Percentiles rank a stretch among this genome's conserved stretches.
Evolutionary conservation across 768 basidiomycete genomes (phyloP).

Genomic region (Lentinula lateritia): DNA sequence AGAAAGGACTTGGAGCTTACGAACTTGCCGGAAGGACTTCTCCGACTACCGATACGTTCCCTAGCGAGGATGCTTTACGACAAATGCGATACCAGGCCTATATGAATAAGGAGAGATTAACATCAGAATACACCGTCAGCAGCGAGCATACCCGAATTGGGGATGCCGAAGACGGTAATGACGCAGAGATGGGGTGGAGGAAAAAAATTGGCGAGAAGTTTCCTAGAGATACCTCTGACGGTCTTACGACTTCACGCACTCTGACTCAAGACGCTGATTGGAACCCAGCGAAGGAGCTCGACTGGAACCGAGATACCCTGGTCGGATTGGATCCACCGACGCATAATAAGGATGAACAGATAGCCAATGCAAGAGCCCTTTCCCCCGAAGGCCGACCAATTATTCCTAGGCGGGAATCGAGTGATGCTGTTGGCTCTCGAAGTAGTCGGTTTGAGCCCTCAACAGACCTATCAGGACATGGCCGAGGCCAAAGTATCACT

Average conservation of each 20-base stretch:
- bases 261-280: conserved; percentile 15
- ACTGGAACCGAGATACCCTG: conserved; percentile 22
- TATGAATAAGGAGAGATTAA: conserved; percentile 26
- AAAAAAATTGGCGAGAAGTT: neutral
- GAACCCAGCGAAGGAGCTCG: conserved; percentile 14
- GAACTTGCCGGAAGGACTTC: conserved; percentile 26
- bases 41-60: conserved; percentile 15
- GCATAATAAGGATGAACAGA: neutral
- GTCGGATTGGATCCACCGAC: conserved; percentile 12
- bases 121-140: conserved; percentile 26
- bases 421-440: neutral
- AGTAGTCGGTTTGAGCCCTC: neutral
- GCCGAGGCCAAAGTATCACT: neutral
- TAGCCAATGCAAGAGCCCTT: neutral
- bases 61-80: conserved; percentile 34
- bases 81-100: conserved; percentile 33
- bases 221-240: neutral
- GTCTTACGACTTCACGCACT: neutral
- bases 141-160: conserved; percentile 22
- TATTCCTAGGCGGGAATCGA: neutral
- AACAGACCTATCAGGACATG: neutral
- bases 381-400: neutral
- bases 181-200: conserved; percentile 9
- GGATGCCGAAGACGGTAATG: conserved; percentile 8
- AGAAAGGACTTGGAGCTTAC: conserved; percentile 22